Evolutionary conservation across 148 eudicot species (phyloP).

Genomic region (Dianthus caryophyllus): DNA sequence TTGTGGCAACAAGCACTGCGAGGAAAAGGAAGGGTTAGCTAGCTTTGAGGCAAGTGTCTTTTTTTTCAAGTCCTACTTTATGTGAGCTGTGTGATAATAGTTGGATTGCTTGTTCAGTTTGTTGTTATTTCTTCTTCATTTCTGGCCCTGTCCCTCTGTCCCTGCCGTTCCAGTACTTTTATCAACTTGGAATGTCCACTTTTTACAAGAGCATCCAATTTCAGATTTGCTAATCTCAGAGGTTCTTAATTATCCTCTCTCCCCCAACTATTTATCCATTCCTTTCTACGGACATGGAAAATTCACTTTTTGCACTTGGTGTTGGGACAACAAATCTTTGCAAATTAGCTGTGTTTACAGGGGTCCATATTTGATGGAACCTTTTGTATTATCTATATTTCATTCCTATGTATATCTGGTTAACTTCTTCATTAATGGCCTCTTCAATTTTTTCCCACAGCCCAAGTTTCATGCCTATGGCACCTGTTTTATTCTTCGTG

Average conservation of each 20-base stretch:
- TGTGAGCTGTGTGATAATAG: not conserved
- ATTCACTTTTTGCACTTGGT: not conserved
- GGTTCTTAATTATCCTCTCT: not conserved
- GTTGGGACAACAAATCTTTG: not conserved
- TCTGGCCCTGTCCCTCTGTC: not conserved
- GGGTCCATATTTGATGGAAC: not conserved
- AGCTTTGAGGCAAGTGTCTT: constrained; percentile 75
- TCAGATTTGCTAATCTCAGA: not conserved
- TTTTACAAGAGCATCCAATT: constrained; percentile 8
- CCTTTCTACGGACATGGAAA: not conserved
- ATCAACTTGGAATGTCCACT: not conserved
- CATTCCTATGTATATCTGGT: not conserved
- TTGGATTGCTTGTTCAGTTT: not conserved
- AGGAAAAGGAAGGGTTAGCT: constrained; percentile 55
- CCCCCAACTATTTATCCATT: not conserved
- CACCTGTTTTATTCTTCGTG: too few species aligned
- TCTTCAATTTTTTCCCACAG: not conserved
- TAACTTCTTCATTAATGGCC: not conserved
- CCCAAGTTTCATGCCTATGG: too few species aligned
- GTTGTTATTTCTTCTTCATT: not conserved
- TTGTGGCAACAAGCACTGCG: constrained; percentile 93
- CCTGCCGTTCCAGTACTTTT: not conserved
- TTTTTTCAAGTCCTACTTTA: not conserved
- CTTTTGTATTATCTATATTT: not conserved
- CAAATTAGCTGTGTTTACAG: not conserved